These are phyloP conservation scores for Saccharomycopsis fermentans DNA, from an alignment of 805 yeast species.

Conservation along the genomic window DNA sequence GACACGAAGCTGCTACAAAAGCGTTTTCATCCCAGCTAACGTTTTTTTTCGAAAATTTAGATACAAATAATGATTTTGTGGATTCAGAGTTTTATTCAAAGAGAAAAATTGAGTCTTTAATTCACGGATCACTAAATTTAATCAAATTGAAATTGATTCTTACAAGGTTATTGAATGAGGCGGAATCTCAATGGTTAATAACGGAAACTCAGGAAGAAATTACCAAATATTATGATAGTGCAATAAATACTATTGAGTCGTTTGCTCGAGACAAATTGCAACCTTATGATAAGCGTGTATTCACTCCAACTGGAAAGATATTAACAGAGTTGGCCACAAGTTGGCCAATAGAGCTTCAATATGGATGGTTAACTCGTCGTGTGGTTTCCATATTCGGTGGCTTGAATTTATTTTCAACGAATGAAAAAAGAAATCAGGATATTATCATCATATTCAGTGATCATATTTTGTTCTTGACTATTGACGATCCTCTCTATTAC, in stretches of 20 bases:
- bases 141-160: constrained; percentile 61
- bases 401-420: constrained; percentile 23
- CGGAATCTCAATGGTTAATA: constrained; percentile 16
- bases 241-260: constrained; percentile 63
- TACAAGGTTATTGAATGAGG: constrained; percentile 41
- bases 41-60: constrained; percentile 31
- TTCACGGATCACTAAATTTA: constrained; percentile 62
- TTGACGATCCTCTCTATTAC: constrained; percentile 37
- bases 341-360: constrained; percentile 83
- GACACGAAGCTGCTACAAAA: constrained; percentile 88
- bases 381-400: constrained; percentile 68
- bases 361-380: constrained; percentile 80
- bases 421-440: constrained; percentile 31
- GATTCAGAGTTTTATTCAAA: constrained; percentile 30
- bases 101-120: constrained; percentile 46
- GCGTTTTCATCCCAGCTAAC: constrained; percentile 41
- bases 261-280: constrained; percentile 52
- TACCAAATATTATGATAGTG: constrained; percentile 37
- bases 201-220: neutral
- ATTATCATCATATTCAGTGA: constrained; percentile 77
- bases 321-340: constrained; percentile 71
- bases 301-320: constrained; percentile 87
- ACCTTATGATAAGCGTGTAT: constrained; percentile 54
- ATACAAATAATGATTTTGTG: constrained; percentile 22
- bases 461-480: constrained; percentile 52